phyloP scores from a whole-genome alignment of 2,329 filamentous ascomycete genomes.

The Chalaropsis ovoidea region DNA sequence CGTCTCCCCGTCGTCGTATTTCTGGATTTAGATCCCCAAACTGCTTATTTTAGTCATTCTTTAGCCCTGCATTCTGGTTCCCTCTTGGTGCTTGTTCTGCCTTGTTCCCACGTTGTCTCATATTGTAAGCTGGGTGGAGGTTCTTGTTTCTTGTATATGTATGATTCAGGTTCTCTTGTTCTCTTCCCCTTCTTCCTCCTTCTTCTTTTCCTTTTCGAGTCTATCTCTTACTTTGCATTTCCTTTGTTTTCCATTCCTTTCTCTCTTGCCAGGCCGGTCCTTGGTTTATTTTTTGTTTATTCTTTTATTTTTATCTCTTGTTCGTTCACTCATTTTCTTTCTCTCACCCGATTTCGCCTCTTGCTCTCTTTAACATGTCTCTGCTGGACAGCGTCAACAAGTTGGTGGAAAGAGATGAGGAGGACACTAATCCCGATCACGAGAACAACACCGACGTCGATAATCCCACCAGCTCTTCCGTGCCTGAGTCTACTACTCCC shows the following conservation, averaged over 20 bases:
- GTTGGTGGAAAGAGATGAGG: background rate
- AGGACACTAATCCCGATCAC: background rate
- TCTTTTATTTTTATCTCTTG: background rate
- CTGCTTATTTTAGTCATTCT: background rate
- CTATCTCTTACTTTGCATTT: background rate
- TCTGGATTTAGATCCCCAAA: background rate
- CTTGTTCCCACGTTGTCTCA: slow-evolving; percentile 1
- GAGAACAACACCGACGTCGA: background rate
- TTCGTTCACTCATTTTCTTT: slow-evolving; percentile 4
- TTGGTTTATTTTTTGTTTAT: background rate
- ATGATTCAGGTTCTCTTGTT: background rate
- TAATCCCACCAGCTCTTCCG: background rate
- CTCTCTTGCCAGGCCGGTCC: slow-evolving; percentile 1
- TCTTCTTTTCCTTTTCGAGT: background rate
- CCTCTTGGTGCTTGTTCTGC: background rate
- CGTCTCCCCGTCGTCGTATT: background rate
- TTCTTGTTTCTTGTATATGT: slow-evolving; percentile 4
- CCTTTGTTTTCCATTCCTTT: background rate
- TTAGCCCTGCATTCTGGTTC: background rate
- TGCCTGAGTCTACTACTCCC: slow-evolving; percentile 5
- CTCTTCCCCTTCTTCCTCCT: background rate
- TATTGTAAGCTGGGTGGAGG: background rate
- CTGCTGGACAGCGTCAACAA: slow-evolving; percentile 10
- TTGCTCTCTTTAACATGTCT: slow-evolving; percentile 14
- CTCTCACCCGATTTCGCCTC: background rate